These are phyloP conservation scores for Salix dunnii DNA, from an alignment of 345 rosid genomes.

Conservation along the genomic window DNA sequence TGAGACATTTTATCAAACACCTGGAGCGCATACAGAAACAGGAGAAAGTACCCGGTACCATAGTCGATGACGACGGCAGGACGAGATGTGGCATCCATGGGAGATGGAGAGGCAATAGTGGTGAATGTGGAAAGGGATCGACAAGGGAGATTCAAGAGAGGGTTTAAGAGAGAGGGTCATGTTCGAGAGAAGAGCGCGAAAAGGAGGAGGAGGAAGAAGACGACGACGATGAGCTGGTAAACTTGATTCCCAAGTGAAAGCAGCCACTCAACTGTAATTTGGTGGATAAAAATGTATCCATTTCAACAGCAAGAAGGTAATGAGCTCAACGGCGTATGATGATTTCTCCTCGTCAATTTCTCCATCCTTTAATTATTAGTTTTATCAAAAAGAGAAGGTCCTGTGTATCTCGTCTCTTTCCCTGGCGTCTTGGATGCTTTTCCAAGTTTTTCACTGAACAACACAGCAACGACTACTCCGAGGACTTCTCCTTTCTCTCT, in stretches of 20 bases:
- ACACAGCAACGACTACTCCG: neutral
- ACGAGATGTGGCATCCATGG: conserved; percentile 87
- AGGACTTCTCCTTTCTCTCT: neutral
- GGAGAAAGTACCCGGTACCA: conserved; percentile 77
- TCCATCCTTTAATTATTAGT: conserved; percentile 6
- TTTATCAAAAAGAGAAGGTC: neutral
- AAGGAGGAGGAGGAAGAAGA: conserved; percentile 34
- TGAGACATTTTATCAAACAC: conserved; percentile 45
- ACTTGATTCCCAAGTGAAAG: conserved; percentile 54
- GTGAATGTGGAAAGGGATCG: conserved; percentile 39
- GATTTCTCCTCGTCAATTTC: conserved; percentile 3
- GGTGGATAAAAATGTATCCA: conserved; percentile 21
- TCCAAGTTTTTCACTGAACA: neutral
- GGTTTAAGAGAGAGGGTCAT: conserved; percentile 41
- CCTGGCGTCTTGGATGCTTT: conserved; percentile 3
- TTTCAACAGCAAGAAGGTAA: conserved; percentile 19
- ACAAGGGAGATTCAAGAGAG: conserved; percentile 52
- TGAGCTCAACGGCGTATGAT: neutral
- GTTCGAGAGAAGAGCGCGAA: conserved; percentile 35
- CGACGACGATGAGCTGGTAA: conserved; percentile 19
- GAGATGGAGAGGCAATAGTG: conserved; percentile 6
- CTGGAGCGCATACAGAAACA: neutral
- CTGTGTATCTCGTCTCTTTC: neutral
- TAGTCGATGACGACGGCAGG: conserved; percentile 97
- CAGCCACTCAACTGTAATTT: conserved; percentile 34